Base-by-base conservation (phyloP, 106 monocot genomes). In the Dendrobium officinale region DNA sequence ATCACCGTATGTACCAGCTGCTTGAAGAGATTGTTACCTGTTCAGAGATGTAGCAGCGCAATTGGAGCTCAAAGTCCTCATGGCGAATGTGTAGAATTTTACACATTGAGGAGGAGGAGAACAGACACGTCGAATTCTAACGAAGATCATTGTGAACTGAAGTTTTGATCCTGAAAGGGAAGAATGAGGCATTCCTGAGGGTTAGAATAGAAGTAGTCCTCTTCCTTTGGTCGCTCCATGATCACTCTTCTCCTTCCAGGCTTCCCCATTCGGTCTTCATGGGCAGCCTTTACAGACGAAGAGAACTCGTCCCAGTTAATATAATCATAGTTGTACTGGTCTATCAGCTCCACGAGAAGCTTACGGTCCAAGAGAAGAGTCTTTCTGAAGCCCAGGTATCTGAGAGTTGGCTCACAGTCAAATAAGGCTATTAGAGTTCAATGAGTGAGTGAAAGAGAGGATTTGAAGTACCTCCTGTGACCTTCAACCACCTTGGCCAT, bases 401-500 rank as follows among this genome's bases (percentile, higher is more conserved):
- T 97, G 87, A 48, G 43, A 74, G 43, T 17, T 43, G 41, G 51
- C 13, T 51, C 51, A 51, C 51, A 51, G 51, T 51, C 51, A 51
- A 51, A 51, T 10, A 51, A 51, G 51, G 13, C 15, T 51, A 16
- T 51, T 13, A 51, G 51, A 37, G 31, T 33, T 11, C 70, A 70
- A 70, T 9, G n/a, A 70, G 4, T 31, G n/a, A 37, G 70, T 31
- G 7, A 70, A 70, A 31, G 70, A 15, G 16, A 74, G 42, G 33
- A 73, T 70, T 11, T 29, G 3, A 27, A 47, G 9, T 88, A 93
- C 93, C 96, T 93, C 72, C 96, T 88, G 82, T 96, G 96, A 44
- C 96, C 96, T 86, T 97, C 96, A 15, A 97, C 96, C 82, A 97
- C 92, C 85, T 89, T 92, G 31, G 95, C 95, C 95, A 95, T 95